Conservation (phyloP, 495 filamentous ascomycete genomes). For the Talaromyces trachyspermus region DNA sequence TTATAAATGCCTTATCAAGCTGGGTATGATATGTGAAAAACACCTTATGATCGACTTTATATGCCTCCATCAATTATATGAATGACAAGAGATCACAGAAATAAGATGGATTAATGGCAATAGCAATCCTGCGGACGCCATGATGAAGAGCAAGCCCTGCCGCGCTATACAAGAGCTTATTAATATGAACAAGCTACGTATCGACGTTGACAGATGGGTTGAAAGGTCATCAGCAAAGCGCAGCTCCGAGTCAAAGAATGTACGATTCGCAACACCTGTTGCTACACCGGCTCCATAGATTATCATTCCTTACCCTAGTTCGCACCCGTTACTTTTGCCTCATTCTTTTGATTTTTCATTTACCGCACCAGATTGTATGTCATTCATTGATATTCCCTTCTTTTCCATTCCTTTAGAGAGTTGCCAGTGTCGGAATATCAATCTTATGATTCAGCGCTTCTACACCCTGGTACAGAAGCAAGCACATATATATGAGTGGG, state of each 20-base stretch:
- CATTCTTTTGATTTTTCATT: not conserved
- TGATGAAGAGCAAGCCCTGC: slow-evolving; percentile 10
- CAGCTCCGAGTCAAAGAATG: not conserved
- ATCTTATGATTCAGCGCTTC: too few relatives aligned
- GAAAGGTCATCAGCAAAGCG: not conserved
- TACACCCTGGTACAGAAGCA: too few relatives aligned
- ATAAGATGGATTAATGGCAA: slow-evolving; percentile 12
- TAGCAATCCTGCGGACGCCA: slow-evolving; percentile 11
- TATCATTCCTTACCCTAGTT: not conserved
- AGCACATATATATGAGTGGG: too few relatives aligned
- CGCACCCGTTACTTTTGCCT: not conserved
- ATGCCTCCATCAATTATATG: slow-evolving; percentile 9
- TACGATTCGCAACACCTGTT: not conserved
- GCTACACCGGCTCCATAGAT: too few relatives aligned
- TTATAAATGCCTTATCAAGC: slow-evolving; percentile 9
- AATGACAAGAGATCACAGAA: slow-evolving; percentile 11
- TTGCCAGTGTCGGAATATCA: too few relatives aligned
- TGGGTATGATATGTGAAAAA: slow-evolving; percentile 6
- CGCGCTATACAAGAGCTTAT: slow-evolving; percentile 9
- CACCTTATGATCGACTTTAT: not conserved
- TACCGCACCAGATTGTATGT: not conserved
- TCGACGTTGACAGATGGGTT: slow-evolving; percentile 9
- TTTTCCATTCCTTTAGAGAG: not conserved
- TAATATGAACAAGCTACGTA: slow-evolving; percentile 9
- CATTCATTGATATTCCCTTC: not conserved